Conservation (phyloP, 306 rosid species). For the Mimosa pudica region DNA sequence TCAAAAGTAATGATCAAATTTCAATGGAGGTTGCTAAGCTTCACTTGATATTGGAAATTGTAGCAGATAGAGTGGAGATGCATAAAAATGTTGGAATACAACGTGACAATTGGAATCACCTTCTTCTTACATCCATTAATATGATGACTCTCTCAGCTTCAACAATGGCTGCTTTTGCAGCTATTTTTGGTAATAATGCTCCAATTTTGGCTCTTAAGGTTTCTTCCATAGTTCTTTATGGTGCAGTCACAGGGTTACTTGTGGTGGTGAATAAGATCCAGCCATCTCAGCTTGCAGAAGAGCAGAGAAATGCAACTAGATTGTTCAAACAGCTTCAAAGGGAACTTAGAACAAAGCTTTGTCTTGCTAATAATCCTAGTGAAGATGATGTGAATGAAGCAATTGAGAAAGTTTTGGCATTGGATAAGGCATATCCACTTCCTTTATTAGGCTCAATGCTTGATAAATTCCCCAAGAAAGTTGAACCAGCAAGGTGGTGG, state of each 20-base stretch:
- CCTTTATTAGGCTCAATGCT: conserved; percentile 77
- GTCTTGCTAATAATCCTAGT: conserved; percentile 37
- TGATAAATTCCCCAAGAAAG: conserved; percentile 63
- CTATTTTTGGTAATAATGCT: conserved; percentile 31
- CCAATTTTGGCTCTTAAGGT: conserved; percentile 59
- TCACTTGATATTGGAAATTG: conserved; percentile 57
- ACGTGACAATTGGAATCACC: conserved; percentile 81
- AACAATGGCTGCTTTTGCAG: conserved; percentile 64
- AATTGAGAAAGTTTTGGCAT: conserved; percentile 70
- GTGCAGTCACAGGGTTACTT: conserved; percentile 61
- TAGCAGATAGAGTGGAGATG: conserved; percentile 76
- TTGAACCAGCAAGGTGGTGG: conserved; percentile 86
- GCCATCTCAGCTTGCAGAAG: conserved; percentile 86
- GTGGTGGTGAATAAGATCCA: conserved; percentile 74
- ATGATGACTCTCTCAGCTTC: conserved; percentile 74
- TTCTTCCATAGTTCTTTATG: conserved; percentile 63
- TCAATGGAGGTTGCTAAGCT: conserved; percentile 45
- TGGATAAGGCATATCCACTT: conserved; percentile 83
- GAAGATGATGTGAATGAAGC: conserved; percentile 49
- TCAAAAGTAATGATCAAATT: neutral
- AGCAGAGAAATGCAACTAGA: conserved; percentile 66
- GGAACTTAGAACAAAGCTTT: conserved; percentile 48
- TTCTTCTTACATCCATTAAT: conserved; percentile 58
- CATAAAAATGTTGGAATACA: conserved; percentile 72
- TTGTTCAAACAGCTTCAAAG: conserved; percentile 69